Evolutionary conservation across 2,329 filamentous ascomycete species (phyloP).

Genomic region (Nemania diffusa): DNA sequence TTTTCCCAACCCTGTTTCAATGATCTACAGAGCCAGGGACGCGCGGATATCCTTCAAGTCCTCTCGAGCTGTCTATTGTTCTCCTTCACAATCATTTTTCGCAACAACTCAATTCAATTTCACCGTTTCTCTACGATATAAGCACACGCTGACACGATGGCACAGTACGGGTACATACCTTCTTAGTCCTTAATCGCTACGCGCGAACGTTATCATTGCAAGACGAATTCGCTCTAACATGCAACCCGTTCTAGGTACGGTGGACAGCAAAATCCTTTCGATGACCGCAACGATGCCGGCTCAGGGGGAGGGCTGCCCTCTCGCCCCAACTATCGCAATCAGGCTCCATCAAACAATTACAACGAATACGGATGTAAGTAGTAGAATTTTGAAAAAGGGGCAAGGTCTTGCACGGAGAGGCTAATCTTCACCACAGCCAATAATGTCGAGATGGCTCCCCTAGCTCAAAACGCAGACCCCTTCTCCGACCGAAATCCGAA

Average conservation of each 20-base stretch:
- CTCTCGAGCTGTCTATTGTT: slow-evolving; percentile 12
- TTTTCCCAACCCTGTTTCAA: slow-evolving; percentile 44
- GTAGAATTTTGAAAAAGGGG: no score
- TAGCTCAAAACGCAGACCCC: slow-evolving; percentile 62
- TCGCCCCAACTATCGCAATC: slow-evolving; percentile 37
- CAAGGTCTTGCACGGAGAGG: background rate
- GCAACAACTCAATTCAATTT: slow-evolving; percentile 33
- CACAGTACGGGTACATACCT: slow-evolving; percentile 66
- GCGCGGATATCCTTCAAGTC: slow-evolving; percentile 12
- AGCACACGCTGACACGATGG: slow-evolving; percentile 53
- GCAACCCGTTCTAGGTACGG: slow-evolving; percentile 60
- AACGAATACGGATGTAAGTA: slow-evolving; percentile 56
- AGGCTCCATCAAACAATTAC: slow-evolving; percentile 35
- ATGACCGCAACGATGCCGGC: slow-evolving; percentile 60
- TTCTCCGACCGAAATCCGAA: slow-evolving; percentile 71
- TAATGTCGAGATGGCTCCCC: slow-evolving; percentile 77
- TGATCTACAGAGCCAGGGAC: slow-evolving; percentile 29
- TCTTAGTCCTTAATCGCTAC: slow-evolving; percentile 27
- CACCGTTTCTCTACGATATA: slow-evolving; percentile 15
- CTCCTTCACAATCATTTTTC: slow-evolving; percentile 14
- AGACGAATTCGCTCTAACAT: slow-evolving; percentile 47
- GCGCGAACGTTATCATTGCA: slow-evolving; percentile 24
- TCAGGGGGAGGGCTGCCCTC: slow-evolving; percentile 49
- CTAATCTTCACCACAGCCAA: slow-evolving; percentile 49
- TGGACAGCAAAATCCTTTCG: slow-evolving; percentile 66